Percentiles rank a stretch among this genome's conserved stretches.
phyloP scores from a whole-genome alignment of 768 basidiomycete genomes.

The Lactifluus pinguis region DNA sequence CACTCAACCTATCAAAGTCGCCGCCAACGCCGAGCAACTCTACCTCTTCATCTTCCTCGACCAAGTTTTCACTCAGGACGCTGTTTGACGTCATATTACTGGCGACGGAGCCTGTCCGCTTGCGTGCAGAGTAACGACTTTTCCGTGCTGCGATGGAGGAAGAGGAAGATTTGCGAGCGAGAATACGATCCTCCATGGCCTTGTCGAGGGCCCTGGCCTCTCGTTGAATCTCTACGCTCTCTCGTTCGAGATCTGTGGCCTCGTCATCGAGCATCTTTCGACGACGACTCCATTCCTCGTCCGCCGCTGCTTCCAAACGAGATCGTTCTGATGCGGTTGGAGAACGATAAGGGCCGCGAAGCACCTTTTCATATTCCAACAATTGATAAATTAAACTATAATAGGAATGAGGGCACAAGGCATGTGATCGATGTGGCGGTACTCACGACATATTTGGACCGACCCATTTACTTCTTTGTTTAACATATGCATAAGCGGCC shows the following conservation, averaged over 20 bases:
- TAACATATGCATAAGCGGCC: slow-evolving; percentile 81
- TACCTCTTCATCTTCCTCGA: slow-evolving; percentile 75
- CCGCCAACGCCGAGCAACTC: slow-evolving; percentile 62
- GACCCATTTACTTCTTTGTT: slow-evolving; percentile 78
- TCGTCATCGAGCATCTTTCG: slow-evolving; percentile 51
- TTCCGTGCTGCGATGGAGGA: slow-evolving; percentile 71
- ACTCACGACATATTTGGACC: slow-evolving; percentile 95
- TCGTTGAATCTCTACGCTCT: slow-evolving; percentile 51
- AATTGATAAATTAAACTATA: slow-evolving; percentile 86
- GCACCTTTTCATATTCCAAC: slow-evolving; percentile 77
- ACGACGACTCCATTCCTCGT: slow-evolving; percentile 74
- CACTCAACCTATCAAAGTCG: slow-evolving; percentile 41
- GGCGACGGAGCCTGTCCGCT: slow-evolving; percentile 67
- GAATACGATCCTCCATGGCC: slow-evolving; percentile 77
- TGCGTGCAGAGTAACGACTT: slow-evolving; percentile 53
- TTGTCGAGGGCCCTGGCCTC: slow-evolving; percentile 80
- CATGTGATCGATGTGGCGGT: neutral
- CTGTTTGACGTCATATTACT: slow-evolving; percentile 61
- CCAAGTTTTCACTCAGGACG: slow-evolving; percentile 67
- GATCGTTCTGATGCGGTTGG: slow-evolving; percentile 47
- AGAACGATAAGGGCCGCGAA: slow-evolving; percentile 39
- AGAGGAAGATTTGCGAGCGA: slow-evolving; percentile 62
- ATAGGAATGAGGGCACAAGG: slow-evolving; percentile 10
- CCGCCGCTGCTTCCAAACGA: slow-evolving; percentile 41
- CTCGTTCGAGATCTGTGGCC: slow-evolving; percentile 41